Evolutionary conservation across 441 rosid species (phyloP), one percentile per base, ranked within the genome.

Genomic region (Aleurites moluccanus): DNA sequence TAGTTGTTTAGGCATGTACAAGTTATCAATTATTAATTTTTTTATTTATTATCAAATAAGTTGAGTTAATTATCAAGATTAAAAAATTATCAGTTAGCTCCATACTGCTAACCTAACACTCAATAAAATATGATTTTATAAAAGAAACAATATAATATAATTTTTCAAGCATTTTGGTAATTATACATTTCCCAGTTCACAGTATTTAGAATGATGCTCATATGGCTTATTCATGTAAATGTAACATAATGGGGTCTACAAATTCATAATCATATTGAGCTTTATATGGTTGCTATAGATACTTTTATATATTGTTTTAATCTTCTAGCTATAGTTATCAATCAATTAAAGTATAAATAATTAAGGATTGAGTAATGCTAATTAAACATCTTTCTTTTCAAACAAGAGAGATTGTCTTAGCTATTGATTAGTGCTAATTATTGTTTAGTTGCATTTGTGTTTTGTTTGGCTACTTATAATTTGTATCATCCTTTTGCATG

Each of bases 211-310:
- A 40, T 30, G 44, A 28, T 61, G 6, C 28, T 61, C n/a, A 27
- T 15, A 27, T 61, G 42, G 64, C 33, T 55, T 6, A 59, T 11
- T 35, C 40, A 60, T 35, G 38, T 35, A 35, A 35, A 35, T 35
- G 38, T 3, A 6, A 53, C 14, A 69, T 69, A 18, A 52, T 16
- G 23, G 73, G 62, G 63, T 53, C 47, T 23, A 69, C 73, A 23
- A 69, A 33, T 18, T 13, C 49, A 59, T 25, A 25, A 25, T 8
- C 30, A 3, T 10, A 25, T 25, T 30, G 3, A 62, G 66, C 65
- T 62, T 62, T 62, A 30, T 3, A 62, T 62, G 44, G 21, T 62
- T 18, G 21, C 50, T 45, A 13, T 10, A 13, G 3, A 1, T 45
- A 45, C 50, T 45, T 45, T 45, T 45, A 2, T 45, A 16, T 11